Conservation (phyloP, 2,329 filamentous ascomycete species). For the Claviceps fusiformis region DNA sequence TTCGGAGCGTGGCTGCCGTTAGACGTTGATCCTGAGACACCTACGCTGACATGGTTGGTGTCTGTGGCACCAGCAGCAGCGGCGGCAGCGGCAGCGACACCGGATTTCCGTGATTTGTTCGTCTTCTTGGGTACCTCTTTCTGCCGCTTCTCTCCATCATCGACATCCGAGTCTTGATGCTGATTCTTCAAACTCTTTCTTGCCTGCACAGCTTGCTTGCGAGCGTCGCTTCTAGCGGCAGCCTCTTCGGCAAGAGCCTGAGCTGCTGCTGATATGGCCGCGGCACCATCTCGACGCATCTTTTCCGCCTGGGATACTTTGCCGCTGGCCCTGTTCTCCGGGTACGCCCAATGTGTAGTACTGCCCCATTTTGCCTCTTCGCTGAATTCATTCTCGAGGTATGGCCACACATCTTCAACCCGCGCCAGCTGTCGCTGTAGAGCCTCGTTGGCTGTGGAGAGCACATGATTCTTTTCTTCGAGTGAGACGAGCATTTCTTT, state of each 20-base stretch:
- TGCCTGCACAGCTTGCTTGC: conserved; percentile 68
- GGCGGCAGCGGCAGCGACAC: conserved; percentile 26
- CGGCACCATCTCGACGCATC: conserved; percentile 64
- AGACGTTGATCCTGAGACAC: conserved; percentile 44
- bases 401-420: conserved; percentile 75
- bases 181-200: conserved; percentile 59
- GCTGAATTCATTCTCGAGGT: conserved; percentile 79
- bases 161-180: conserved; percentile 65
- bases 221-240: conserved; percentile 68
- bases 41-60: conserved; percentile 41
- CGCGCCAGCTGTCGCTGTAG: conserved; percentile 73
- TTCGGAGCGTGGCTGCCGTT: conserved; percentile 51
- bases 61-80: conserved; percentile 23
- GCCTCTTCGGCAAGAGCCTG: conserved; percentile 71
- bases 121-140: conserved; percentile 49
- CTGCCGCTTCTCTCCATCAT: conserved; percentile 46
- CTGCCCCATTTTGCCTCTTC: conserved; percentile 91
- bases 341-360: conserved; percentile 88
- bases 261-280: conserved; percentile 63
- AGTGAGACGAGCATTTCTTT: conserved; percentile 78
- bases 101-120: conserved; percentile 50
- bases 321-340: conserved; percentile 57
- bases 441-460: conserved; percentile 82
- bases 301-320: conserved; percentile 56
- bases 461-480: conserved; percentile 96